phyloP scores from a whole-genome alignment of 1,284 basidiomycete species.

The Trametes sp. region DNA sequence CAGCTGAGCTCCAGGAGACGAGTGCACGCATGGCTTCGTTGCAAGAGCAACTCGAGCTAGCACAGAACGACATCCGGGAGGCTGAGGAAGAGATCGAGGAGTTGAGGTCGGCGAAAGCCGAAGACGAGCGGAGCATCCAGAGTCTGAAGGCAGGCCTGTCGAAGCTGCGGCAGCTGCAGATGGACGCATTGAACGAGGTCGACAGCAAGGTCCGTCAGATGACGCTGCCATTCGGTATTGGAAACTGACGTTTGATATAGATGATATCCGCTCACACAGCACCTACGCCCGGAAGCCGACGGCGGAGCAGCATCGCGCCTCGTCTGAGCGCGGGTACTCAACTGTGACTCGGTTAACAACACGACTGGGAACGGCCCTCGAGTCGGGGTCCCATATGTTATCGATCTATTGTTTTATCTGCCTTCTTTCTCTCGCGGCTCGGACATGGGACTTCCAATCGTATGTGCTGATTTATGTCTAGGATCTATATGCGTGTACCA shows the following conservation, averaged over 20 bases:
- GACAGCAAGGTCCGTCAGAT: conserved; percentile 43
- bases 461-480: conserved; percentile 23
- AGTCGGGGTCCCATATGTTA: conserved; percentile 10
- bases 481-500: conserved; percentile 18
- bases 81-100: conserved; percentile 44
- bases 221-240: not conserved
- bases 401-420: conserved; percentile 14
- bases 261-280: conserved; percentile 27
- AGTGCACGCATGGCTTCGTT: conserved; percentile 17
- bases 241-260: conserved; percentile 14
- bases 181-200: conserved; percentile 44
- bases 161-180: conserved; percentile 43
- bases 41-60: conserved; percentile 32
- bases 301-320: conserved; percentile 47
- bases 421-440: conserved; percentile 13
- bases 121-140: conserved; percentile 47
- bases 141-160: conserved; percentile 44
- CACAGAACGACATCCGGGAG: conserved; percentile 35
- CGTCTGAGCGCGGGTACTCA: conserved; percentile 12
- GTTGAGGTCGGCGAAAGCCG: conserved; percentile 42
- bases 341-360: conserved; percentile 5
- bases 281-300: conserved; percentile 33
- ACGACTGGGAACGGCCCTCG: conserved; percentile 13
- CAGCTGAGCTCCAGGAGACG: conserved; percentile 1
- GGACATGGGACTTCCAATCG: conserved; percentile 6